phyloP scores from a whole-genome alignment of 106 monocot genomes.

The Cymbidium sinense region DNA sequence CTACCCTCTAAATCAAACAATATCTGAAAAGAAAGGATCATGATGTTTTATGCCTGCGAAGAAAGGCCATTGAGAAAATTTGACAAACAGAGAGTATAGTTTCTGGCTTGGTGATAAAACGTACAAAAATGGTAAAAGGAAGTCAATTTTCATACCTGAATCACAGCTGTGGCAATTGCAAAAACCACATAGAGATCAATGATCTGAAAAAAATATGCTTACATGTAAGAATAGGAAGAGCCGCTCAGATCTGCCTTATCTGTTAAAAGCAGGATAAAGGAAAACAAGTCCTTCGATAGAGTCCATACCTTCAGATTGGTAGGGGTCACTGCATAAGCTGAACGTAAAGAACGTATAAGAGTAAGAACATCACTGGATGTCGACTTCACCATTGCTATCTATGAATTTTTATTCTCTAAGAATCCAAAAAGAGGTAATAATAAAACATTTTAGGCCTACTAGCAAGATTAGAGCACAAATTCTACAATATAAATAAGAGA shows the following conservation, averaged over 20 bases:
- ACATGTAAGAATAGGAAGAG: neutral
- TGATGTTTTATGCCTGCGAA: neutral
- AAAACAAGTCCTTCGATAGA: neutral
- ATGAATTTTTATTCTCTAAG: neutral
- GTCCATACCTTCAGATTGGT: conserved; percentile 67
- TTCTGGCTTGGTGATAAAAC: neutral
- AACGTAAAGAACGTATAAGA: conserved; percentile 65
- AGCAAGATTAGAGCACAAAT: too few species aligned
- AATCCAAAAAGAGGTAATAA: neutral
- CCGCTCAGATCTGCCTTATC: neutral
- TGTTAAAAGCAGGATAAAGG: neutral
- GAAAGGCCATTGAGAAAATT: neutral
- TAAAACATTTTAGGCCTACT: neutral
- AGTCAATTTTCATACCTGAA: conserved; percentile 50
- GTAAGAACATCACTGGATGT: conserved; percentile 56
- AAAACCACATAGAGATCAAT: conserved; percentile 88
- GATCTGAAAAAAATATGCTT: conserved; percentile 41
- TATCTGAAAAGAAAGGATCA: neutral
- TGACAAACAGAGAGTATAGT: neutral
- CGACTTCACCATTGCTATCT: conserved; percentile 54
- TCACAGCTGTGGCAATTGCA: conserved; percentile 55
- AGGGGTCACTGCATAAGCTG: conserved; percentile 81
- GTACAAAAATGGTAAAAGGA: neutral
- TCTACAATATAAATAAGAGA: too few species aligned
- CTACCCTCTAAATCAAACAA: neutral